Percentiles rank a stretch among this genome's conserved stretches.
Conservation (phyloP, 106 monocot species). For the Vanilla planifolia region DNA sequence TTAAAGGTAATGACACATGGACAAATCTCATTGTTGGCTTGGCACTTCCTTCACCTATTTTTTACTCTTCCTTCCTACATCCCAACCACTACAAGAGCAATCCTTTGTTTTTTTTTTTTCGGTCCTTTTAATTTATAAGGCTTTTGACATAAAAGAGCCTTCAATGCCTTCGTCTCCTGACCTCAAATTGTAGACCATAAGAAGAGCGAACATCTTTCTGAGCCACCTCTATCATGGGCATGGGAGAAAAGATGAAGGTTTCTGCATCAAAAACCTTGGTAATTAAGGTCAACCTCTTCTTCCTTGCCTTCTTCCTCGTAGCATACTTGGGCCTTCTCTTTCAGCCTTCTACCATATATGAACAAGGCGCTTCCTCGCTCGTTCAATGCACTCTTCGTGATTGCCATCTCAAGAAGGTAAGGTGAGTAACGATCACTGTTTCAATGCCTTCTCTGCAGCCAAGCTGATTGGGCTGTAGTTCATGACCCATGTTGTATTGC, state of each 20-base stretch:
- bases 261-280: conserved; percentile 35
- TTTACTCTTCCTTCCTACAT: conserved; percentile 9
- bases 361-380: conserved; percentile 9
- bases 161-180: neutral
- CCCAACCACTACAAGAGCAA: conserved; percentile 17
- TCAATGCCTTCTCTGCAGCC: neutral
- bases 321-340: conserved; percentile 48
- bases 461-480: neutral
- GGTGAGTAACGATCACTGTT: conserved; percentile 35
- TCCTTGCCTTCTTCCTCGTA: conserved; percentile 52
- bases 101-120: neutral
- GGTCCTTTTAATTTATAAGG: neutral
- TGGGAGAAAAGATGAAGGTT: conserved; percentile 38
- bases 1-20: neutral
- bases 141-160: neutral
- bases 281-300: conserved; percentile 56
- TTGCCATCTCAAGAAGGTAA: conserved; percentile 63
- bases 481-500: neutral
- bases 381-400: conserved; percentile 27
- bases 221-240: conserved; percentile 5
- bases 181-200: neutral
- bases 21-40: neutral
- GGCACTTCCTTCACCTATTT: neutral
- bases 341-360: conserved; percentile 23
- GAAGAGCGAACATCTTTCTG: neutral